Evolutionary conservation across 768 basidiomycete species (phyloP), one percentile per base, ranked within the genome.

Genomic region (Boletellus emodensis): DNA sequence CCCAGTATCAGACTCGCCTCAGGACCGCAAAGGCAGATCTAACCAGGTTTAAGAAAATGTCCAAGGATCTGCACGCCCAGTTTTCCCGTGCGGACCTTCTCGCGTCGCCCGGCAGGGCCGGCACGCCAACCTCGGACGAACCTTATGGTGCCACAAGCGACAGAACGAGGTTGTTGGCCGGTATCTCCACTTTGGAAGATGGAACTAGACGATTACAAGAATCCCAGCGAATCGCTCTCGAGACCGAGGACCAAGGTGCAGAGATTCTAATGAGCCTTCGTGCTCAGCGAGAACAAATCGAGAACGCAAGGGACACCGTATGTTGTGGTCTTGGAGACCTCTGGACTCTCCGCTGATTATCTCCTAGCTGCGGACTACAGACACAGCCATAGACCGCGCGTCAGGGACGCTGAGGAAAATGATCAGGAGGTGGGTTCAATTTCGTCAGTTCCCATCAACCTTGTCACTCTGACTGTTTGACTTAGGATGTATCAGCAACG

Each of bases 401-500:
- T 86, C 91, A 3, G 85, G 85, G 12, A 98, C 94, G 38, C 71
- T 99, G 44, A 95, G 87, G 75, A 87, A 88, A 70, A 98, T 98
- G 95, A 87, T 97, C 49, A 79, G 87, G 73, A 84, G 91, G 96
- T 96, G 68, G 58, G 85, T 73, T 42, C 13, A 41, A 45, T 46
- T 5, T 33, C 26, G 20, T 36, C 22, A 26, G 6, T n/a, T 51
- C 7, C 40, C 43, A 43, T 50, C 24, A 26, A 49, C 43, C 60
- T 30, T 52, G 24, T 15, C 35, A 46, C 51, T 33, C 40, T 59
- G 20, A 53, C 54, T 54, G 40, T 72, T 62, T 65, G 33, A 43
- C 30, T 15, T 22, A 99, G 96, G 73, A 96, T 98, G 92, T 94
- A 97, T 66, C 93, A 96, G 68, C 95, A 99, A 62, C 86, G 90